Base-by-base conservation (phyloP, 805 yeast species). In the Komagataella populi region DNA sequence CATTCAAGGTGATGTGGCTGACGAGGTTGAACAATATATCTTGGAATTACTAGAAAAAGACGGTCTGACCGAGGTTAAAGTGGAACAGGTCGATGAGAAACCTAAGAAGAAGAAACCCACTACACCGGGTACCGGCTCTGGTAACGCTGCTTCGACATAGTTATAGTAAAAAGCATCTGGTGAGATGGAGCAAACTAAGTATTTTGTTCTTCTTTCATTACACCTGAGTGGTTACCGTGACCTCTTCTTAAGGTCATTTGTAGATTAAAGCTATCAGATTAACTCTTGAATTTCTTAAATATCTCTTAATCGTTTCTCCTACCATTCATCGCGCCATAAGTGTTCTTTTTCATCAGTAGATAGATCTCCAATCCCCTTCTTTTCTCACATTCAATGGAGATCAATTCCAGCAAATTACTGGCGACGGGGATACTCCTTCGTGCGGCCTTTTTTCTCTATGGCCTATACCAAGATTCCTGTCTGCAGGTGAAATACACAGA, bases 1-100 rank as follows among this genome's bases (percentile, higher is more conserved):
- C 53, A 84, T 90, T 54, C 97, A 90, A 70, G 98, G 98, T 60
- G 98, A 91, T 67, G 93, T 90, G 47, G 84, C 89, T 52, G 96
- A 89, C 57, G 96, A 84, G 60, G 93, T 89, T 24, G 95, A 86
- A 63, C 84, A 70, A 5, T 85, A 84, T 59, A 78, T 90, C 55
- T 78, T 74, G 49, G 77, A 76, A 48, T 68, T 88, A 57, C 72
- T 90, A 58, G 80, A 82, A 57, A 93, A 87, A 59, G 84, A 87
- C 68, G 96, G 95, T 0, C 69, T 91, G 57, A 74, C 79, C 49
- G 87, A 84, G 54, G 85, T 90, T 55, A 88, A 88, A 68, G 91
- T 90, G n/a, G 96, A 89, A 66, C 85, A 81, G 59, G 76, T 85
- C 17, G 93, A 84, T 57, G 95, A 87, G 55, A 84, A 84, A 68